Percentiles rank a stretch among this genome's conserved stretches.
Evolutionary conservation across 2,329 filamentous ascomycete genomes (phyloP).

Genomic region (Colletotrichum eleusines): DNA sequence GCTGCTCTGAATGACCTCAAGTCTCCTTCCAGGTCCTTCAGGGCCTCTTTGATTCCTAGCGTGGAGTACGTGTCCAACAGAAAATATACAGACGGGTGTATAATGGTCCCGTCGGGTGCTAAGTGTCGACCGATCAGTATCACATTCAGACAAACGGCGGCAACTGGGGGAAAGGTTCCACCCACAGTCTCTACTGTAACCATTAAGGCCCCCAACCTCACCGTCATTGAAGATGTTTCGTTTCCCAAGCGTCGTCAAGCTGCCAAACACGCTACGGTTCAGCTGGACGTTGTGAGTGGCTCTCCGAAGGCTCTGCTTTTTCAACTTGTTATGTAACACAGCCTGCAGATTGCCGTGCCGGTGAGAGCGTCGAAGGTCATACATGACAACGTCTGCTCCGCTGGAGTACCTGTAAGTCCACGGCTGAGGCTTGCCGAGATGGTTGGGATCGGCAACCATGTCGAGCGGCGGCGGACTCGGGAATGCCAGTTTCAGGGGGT

Average conservation of each 20-base stretch:
- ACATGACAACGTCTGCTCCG: slow-evolving; percentile 21
- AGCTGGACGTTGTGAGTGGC: slow-evolving; percentile 19
- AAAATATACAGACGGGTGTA: slow-evolving; percentile 38
- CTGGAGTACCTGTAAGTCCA: slow-evolving; percentile 32
- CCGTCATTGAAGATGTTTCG: background rate
- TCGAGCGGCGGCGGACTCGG: slow-evolving; percentile 1
- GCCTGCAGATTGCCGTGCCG: slow-evolving; percentile 27
- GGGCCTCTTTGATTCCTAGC: slow-evolving; percentile 16
- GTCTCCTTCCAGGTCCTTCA: background rate
- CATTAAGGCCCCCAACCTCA: background rate
- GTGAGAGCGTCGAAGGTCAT: slow-evolving; percentile 25
- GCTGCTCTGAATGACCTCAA: slow-evolving; percentile 1
- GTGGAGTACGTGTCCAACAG: slow-evolving; percentile 30
- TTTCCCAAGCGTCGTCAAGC: too few species aligned
- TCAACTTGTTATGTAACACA: slow-evolving; percentile 4
- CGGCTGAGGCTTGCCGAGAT: background rate
- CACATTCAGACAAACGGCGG: too few species aligned
- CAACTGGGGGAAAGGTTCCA: too few species aligned
- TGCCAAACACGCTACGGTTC: background rate
- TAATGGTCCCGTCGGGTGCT: slow-evolving; percentile 28
- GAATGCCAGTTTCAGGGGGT: slow-evolving; percentile 41
- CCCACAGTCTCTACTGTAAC: background rate
- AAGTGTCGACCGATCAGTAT: background rate
- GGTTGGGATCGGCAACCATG: background rate
- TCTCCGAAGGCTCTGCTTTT: background rate